Percentiles rank a stretch among this genome's conserved stretches.
These are phyloP conservation scores for Proliferodiscus dingleyae DNA, from an alignment of 2,329 filamentous ascomycete species.

Conservation along the genomic window DNA sequence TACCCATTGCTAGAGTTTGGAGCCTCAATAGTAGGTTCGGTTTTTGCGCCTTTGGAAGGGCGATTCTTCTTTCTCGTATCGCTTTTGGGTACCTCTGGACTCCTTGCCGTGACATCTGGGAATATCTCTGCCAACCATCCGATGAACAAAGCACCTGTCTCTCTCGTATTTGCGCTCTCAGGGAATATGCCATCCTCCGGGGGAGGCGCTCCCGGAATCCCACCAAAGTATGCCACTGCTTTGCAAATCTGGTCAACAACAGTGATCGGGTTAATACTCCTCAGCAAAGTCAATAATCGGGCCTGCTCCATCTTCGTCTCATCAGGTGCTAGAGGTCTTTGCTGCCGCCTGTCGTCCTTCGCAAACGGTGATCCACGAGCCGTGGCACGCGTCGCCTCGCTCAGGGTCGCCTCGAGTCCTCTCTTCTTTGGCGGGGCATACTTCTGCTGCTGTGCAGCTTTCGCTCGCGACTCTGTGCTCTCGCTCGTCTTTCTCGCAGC, in stretches of 20 bases:
- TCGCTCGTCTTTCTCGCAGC: slow-evolving; percentile 60
- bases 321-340: slow-evolving; percentile 36
- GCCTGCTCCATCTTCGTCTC: slow-evolving; percentile 57
- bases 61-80: slow-evolving; percentile 26
- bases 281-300: slow-evolving; percentile 52
- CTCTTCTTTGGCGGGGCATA: slow-evolving; percentile 44
- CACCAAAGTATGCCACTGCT: slow-evolving; percentile 59
- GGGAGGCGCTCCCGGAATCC: slow-evolving; percentile 51
- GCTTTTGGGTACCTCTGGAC: slow-evolving; percentile 17
- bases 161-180: slow-evolving; percentile 50
- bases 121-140: slow-evolving; percentile 62
- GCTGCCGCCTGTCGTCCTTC: slow-evolving; percentile 24
- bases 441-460: slow-evolving; percentile 48
- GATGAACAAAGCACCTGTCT: slow-evolving; percentile 53
- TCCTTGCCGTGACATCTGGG: slow-evolving; percentile 34
- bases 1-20: slow-evolving; percentile 30
- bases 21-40: slow-evolving; percentile 3
- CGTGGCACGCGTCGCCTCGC: slow-evolving; percentile 12
- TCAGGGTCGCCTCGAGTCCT: slow-evolving; percentile 23
- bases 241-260: slow-evolving; percentile 61
- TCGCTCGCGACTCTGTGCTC: slow-evolving; percentile 54
- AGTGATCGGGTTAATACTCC: slow-evolving; percentile 48
- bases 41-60: slow-evolving; percentile 18
- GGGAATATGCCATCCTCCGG: slow-evolving; percentile 48
- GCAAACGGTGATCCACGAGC: slow-evolving; percentile 26